Evolutionary conservation across 441 rosid species (phyloP).

Genomic region (Capsella rubella): DNA sequence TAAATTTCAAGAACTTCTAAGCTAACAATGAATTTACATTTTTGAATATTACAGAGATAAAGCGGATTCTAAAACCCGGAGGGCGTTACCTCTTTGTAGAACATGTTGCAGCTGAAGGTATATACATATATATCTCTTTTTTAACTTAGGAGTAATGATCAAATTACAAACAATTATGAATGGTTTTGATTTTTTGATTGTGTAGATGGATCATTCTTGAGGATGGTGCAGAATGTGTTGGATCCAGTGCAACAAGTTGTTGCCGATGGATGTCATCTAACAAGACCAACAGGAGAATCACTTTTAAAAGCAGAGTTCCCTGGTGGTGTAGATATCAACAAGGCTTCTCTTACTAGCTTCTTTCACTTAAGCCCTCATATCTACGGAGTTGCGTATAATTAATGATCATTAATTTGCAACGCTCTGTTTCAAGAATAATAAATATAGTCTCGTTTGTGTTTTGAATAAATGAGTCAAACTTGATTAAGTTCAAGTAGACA

Average conservation of each 20-base stretch:
- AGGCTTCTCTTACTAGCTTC: conserved; percentile 51
- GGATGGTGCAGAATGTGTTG: conserved; percentile 61
- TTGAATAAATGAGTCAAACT: not conserved
- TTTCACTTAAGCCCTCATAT: conserved; percentile 68
- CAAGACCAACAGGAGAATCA: conserved; percentile 65
- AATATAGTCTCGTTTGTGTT: not conserved
- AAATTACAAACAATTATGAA: not conserved
- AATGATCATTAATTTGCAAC: not conserved
- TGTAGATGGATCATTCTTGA: conserved; percentile 76
- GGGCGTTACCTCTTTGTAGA: conserved; percentile 82
- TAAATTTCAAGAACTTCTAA: not conserved
- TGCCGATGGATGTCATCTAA: conserved; percentile 83
- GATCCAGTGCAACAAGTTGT: conserved; percentile 81
- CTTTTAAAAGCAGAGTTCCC: conserved; percentile 67
- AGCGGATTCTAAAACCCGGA: conserved; percentile 83
- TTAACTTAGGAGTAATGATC: not conserved
- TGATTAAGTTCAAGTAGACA: not conserved
- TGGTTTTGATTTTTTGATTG: not conserved
- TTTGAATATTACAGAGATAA: conserved; percentile 59
- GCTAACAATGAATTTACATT: not conserved
- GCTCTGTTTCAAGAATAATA: not conserved
- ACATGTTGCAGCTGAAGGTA: conserved; percentile 91
- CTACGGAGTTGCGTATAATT: conserved; percentile 51
- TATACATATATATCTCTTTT: not conserved
- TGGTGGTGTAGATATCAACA: conserved; percentile 57